Evolutionary conservation across 768 basidiomycete species (phyloP), one percentile per base, ranked within the genome.

Genomic region (Rhizopogon vinicolor): DNA sequence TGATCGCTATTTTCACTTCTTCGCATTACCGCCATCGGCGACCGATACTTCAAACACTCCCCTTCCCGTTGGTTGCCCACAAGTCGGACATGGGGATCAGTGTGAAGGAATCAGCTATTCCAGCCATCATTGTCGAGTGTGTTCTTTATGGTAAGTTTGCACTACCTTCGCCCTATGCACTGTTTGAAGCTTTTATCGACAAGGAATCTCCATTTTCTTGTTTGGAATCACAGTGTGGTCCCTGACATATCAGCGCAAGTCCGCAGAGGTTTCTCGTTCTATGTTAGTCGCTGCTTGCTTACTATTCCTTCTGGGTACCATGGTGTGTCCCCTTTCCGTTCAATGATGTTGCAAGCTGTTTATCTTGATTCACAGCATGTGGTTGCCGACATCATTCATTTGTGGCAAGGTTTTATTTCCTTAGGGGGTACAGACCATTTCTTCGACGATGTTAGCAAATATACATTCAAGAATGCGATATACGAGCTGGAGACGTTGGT

Each of bases 401-500:
- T 53, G 13, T 53, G 39, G 42, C 12, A 25, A 29, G 52, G 52
- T 8, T 44, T 51, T 25, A 22, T 53, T 14, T n/a, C 41, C 14
- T 53, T 14, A 18, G 18, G 1, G 41, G n/a, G 13, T 28, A 2
- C 41, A n/a, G 29, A 43, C 29, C 8, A 9, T 14, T 53, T 44
- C 43, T 53, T 53, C 31, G 29, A 29, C n/a, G 43, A 53, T 43
- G 35, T 53, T 16, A 44, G 41, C 16, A 29, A 44, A 12, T 18
- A 44, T 43, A 53, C 52, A 9, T 42, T 59, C 28, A 57, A 55
- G 28, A 63, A 58, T 52, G 51, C 58, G 14, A 9, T 57, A 9
- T 63, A 58, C 41, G 31, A 25, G 4, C 3, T 52, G 28, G 55
- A 63, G 44, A 61, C 58, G 14, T 28, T 61, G 3, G 49, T 63